Evolutionary conservation across 768 basidiomycete species (phyloP), one percentile per base, ranked within the genome.

Genomic region (Sporobolomyces pararoseus): DNA sequence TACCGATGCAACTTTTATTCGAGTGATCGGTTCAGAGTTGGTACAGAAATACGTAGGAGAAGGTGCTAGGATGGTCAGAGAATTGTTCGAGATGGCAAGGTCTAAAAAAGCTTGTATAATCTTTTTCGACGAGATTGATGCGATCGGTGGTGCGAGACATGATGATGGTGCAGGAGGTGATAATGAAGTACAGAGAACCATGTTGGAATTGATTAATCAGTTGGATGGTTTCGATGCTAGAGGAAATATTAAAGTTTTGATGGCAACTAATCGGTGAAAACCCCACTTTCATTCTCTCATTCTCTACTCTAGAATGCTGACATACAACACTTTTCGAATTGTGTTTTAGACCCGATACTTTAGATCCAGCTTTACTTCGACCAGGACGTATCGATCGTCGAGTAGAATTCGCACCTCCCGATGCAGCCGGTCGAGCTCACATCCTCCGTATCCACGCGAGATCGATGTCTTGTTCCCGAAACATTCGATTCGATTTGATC

Each of bases 1-100:
- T 60, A 98, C 96, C 61, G 96, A 98, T 80, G 95, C 94, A 27
- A 98, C 96, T 0, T 99, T 99, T 79, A 99, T 99, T 78, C 90
- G 96, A 76, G 96, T 99, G 63, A 98, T 98, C 78, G 96, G 96
- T 19, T 97, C 95, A 17, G 96, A 99, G 80, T 84, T 99, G 21
- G 96, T 99, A n/a, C 96, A 99, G 81, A 99, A 99, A 80, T 99
- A 99, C 79, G 96, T 99, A 58, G 96, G 96, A 54, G 96, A 99
- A 80, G 96, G 96, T 69, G 96, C 96, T 10, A 84, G 96, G 68
- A 97, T 98, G 96, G 94, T 99, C 23, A 44, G 96, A 55, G 96
- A 98, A 78, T 82, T 98, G 66, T 99, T 99, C 80, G 96, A 98
- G 81, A 97, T 98, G 95, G 96, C 96, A 35, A 85, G 96, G 71